Percentiles rank a stretch among this genome's conserved stretches.
These are phyloP conservation scores for Aspergillus ellipticus DNA, from an alignment of 495 filamentous ascomycete species.

Conservation along the genomic window DNA sequence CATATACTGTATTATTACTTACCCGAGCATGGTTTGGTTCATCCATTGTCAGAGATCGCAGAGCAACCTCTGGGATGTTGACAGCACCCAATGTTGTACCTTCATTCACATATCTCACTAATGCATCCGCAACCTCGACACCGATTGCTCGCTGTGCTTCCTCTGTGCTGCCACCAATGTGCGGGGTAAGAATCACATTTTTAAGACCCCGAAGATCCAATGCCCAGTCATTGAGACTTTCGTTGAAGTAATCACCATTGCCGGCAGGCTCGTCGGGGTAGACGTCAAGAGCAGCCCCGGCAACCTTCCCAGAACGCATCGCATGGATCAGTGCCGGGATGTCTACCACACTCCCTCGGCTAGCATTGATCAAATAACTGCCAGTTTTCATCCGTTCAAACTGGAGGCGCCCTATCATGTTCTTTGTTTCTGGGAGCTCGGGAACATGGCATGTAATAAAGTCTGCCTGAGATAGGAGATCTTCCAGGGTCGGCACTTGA, in stretches of 20 bases:
- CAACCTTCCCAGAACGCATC: conserved; percentile 82
- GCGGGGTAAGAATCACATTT: conserved; percentile 92
- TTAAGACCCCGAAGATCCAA: conserved; percentile 78
- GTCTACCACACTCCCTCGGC: conserved; percentile 89
- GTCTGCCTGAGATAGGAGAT: conserved; percentile 74
- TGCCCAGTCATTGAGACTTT: conserved; percentile 79
- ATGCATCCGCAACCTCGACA: conserved; percentile 80
- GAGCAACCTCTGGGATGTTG: conserved; percentile 90
- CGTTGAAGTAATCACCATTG: conserved; percentile 93
- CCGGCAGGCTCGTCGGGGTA: conserved; percentile 90
- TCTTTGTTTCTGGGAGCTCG: conserved; percentile 83
- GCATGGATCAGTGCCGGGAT: conserved; percentile 89
- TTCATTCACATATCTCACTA: conserved; percentile 90
- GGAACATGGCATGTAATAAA: conserved; percentile 95
- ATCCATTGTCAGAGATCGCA: conserved; percentile 82
- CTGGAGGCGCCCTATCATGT: conserved; percentile 76
- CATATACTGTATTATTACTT: conserved; percentile 20
- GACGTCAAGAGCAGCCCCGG: conserved; percentile 92
- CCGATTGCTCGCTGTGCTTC: conserved; percentile 97
- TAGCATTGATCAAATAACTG: conserved; percentile 93
- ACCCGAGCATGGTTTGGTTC: conserved; percentile 83
- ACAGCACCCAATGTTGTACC: conserved; percentile 86
- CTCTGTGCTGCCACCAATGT: conserved; percentile 97
- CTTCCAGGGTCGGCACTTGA: conserved; percentile 74
- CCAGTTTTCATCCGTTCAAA: conserved; percentile 87